These are phyloP conservation scores for Paecilomyces niveus DNA, from an alignment of 2,329 filamentous ascomycete genomes.

Conservation along the genomic window DNA sequence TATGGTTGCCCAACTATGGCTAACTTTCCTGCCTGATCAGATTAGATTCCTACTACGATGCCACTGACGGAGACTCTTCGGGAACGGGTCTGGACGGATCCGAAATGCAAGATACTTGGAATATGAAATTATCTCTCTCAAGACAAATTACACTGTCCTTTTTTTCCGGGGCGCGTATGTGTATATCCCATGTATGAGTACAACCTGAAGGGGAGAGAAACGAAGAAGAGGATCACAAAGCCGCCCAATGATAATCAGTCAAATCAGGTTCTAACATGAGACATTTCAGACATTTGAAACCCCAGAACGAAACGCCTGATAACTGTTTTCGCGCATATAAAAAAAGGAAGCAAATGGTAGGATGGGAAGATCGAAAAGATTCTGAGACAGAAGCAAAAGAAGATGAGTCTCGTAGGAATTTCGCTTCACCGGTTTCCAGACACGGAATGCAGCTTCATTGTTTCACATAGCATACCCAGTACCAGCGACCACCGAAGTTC, in stretches of 20 bases:
- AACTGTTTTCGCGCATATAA: not conserved
- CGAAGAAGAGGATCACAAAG: not conserved
- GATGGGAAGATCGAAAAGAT: not conserved
- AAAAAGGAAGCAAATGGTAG: not conserved
- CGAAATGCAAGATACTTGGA: not conserved
- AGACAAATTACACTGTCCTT: not conserved
- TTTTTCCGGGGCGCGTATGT: not conserved
- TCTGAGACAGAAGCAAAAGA: not conserved
- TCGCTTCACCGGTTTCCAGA: not conserved
- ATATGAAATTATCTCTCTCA: not conserved
- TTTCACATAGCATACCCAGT: conserved; percentile 4
- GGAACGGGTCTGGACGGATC: not conserved
- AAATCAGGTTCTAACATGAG: not conserved
- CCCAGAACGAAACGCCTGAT: not conserved
- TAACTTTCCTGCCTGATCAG: not conserved
- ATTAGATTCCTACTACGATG: not conserved
- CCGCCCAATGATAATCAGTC: not conserved
- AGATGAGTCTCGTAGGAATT: not conserved
- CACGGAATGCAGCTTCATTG: not conserved
- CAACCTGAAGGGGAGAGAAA: not conserved
- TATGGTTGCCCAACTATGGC: not conserved
- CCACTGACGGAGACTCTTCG: not conserved
- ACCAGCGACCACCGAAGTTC: conserved; percentile 9
- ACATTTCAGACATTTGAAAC: not conserved
- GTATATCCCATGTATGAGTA: not conserved